Evolutionary conservation across 2,329 filamentous ascomycete genomes (phyloP).

Genomic region (Leptosphaerulina australis): DNA sequence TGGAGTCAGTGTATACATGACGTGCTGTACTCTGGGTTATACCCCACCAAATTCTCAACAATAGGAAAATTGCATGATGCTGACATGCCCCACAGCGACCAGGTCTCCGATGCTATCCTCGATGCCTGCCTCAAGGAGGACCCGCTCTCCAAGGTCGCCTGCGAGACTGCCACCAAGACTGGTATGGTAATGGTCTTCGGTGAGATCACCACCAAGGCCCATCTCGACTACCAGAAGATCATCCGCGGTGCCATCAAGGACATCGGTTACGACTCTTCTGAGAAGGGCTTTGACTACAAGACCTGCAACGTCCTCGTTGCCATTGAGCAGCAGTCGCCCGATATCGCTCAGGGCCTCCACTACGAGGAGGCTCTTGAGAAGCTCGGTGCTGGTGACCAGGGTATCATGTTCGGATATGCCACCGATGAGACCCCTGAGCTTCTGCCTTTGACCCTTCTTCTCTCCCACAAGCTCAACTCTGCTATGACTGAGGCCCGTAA

Average conservation of each 20-base stretch:
- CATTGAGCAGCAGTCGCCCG: conserved; percentile 98
- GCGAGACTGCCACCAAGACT: conserved; percentile 99
- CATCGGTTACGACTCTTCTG: conserved; percentile 96
- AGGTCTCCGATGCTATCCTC: conserved; percentile 97
- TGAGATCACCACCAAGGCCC: conserved; percentile 97
- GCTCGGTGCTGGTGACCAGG: conserved; percentile 98
- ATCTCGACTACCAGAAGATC: conserved; percentile 96
- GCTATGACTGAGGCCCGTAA: conserved; percentile 91
- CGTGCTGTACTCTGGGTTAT: conserved; percentile 5
- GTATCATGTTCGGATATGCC: conserved; percentile 99
- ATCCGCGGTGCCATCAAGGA: conserved; percentile 95
- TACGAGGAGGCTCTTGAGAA: conserved; percentile 97
- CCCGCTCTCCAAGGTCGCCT: conserved; percentile 96
- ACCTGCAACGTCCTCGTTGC: conserved; percentile 97
- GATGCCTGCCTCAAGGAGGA: conserved; percentile 96
- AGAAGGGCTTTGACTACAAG: conserved; percentile 99
- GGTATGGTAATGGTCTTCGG: conserved; percentile 88
- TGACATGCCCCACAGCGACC: conserved; percentile 66
- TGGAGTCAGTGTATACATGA: conserved; percentile 8
- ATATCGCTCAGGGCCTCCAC: conserved; percentile 98
- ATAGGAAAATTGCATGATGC: conserved; percentile 1
- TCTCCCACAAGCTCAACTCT: conserved; percentile 96
- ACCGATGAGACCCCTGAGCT: conserved; percentile 98
- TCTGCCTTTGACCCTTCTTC: conserved; percentile 89
- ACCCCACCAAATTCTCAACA: conserved; percentile 10